Evolutionary conservation across 1,284 basidiomycete genomes (phyloP), one percentile per base, ranked within the genome.

Genomic region (Trametes polyzona): DNA sequence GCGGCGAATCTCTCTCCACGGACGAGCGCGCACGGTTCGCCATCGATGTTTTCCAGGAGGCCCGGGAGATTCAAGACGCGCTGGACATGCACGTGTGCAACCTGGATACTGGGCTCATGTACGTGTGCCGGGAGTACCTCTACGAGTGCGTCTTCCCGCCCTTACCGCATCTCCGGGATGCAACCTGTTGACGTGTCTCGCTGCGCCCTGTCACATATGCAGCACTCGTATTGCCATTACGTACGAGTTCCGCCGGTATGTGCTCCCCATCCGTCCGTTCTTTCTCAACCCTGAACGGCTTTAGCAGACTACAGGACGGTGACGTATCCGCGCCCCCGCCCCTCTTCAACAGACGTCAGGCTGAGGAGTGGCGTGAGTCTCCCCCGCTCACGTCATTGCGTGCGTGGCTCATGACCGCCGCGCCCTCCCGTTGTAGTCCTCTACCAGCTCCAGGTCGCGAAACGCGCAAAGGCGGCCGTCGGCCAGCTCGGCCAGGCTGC

Each of bases 331-430:
- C 59, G 5, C 60, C 67, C 33, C 47, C 52, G 26, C 79, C 82
- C 11, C 74, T 81, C 32, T 84, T 89, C 73, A 87, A 82, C 62
- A 81, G 82, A 14, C 80, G 84, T 63, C 86, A 89, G 57, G 83
- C 84, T 0, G 82, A 88, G 66, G 87, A 90, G 65, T 91, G 89
- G 88, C 75, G 88, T 91, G 72, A 72, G 87, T 50, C n/a, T n/a
- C 26, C 47, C 36, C 30, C n/a, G 44, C 35, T 2, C 47, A 29
- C 43, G 19, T 36, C 47, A 40, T 41, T 44, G 42, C 30, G 33
- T 24, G 24, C 37, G 16, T 29, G 32, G 33, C 14, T 35, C 42
- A 49, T 55, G 42, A 50, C 33, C 17, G 23, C 24, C 33, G 24
- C 16, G 7, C 35, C 26, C 35, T 36, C 21, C 23, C 33, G 24